phyloP scores from a whole-genome alignment of 2,329 filamentous ascomycete genomes.

The Xylariales sp. region DNA sequence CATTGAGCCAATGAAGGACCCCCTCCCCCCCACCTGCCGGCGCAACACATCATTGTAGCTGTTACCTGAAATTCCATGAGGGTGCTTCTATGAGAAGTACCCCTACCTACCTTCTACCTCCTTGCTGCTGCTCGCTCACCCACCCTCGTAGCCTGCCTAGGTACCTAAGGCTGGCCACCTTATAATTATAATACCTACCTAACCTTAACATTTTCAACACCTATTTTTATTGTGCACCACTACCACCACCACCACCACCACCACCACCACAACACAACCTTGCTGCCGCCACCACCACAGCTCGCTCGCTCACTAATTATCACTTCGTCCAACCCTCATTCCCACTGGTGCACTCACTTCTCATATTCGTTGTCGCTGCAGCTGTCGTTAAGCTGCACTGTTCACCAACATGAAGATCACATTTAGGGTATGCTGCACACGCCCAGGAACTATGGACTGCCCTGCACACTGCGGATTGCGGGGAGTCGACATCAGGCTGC shows the following conservation, averaged over 20 bases:
- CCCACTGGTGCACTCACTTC: slow-evolving; percentile 5
- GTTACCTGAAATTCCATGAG: slow-evolving; percentile 39
- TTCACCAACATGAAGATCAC: slow-evolving; percentile 73
- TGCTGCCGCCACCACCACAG: slow-evolving; percentile 7
- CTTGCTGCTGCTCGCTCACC: too few relatives aligned
- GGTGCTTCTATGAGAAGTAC: slow-evolving; percentile 4
- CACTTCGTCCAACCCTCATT: slow-evolving; percentile 24
- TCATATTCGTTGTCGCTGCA: slow-evolving; percentile 33
- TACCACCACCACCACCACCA: slow-evolving; percentile 24
- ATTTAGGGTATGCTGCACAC: slow-evolving; percentile 64
- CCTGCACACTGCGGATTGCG: slow-evolving; percentile 21
- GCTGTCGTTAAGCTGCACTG: slow-evolving; percentile 42
- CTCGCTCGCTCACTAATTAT: slow-evolving; percentile 27
- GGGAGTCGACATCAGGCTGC: slow-evolving; percentile 37
- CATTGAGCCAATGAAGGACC: slow-evolving; percentile 31
- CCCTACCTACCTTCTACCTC: too few relatives aligned
- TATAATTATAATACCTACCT: too few relatives aligned
- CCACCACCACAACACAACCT: slow-evolving; percentile 8
- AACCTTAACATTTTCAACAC: slow-evolving; percentile 27
- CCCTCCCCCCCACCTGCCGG: slow-evolving; percentile 20
- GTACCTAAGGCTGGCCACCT: slow-evolving; percentile 1
- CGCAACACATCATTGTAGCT: slow-evolving; percentile 40
- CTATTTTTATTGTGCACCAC: slow-evolving; percentile 34
- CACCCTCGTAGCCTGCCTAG: background rate
- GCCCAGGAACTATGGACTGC: slow-evolving; percentile 2